These are phyloP conservation scores for Citropsis articulata DNA, from an alignment of 345 rosid species.

Conservation along the genomic window DNA sequence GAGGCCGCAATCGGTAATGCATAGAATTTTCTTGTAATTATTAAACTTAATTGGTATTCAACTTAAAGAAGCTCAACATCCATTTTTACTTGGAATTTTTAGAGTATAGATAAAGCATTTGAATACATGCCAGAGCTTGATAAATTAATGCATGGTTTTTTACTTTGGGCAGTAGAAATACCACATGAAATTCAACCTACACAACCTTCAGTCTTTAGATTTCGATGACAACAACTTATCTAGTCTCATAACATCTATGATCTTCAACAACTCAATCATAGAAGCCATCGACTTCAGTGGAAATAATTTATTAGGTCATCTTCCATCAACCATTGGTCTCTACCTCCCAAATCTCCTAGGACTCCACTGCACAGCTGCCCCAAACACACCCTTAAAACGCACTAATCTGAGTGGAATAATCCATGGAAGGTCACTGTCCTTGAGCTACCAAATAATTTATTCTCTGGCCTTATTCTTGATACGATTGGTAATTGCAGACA, in stretches of 20 bases:
- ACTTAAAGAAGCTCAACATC: too few relatives aligned
- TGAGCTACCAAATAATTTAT: conserved; percentile 7
- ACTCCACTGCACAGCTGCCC: neutral
- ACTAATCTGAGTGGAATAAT: conserved; percentile 15
- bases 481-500: neutral
- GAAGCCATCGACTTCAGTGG: neutral
- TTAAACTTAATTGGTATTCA: too few relatives aligned
- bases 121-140: too few relatives aligned
- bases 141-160: too few relatives aligned
- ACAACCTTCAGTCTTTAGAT: neutral
- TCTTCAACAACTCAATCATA: neutral
- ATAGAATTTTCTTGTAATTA: too few relatives aligned
- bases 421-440: conserved; percentile 8
- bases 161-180: neutral
- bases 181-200: neutral
- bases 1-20: too few relatives aligned
- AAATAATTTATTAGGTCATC: neutral
- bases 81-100: too few relatives aligned
- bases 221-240: neutral
- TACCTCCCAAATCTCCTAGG: neutral
- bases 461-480: conserved; percentile 17
- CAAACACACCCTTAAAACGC: neutral
- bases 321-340: neutral
- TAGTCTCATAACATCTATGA: neutral
- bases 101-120: too few relatives aligned